These are phyloP conservation scores for Fallopia convolvulus DNA, from an alignment of 148 eudicot species.

Conservation along the genomic window DNA sequence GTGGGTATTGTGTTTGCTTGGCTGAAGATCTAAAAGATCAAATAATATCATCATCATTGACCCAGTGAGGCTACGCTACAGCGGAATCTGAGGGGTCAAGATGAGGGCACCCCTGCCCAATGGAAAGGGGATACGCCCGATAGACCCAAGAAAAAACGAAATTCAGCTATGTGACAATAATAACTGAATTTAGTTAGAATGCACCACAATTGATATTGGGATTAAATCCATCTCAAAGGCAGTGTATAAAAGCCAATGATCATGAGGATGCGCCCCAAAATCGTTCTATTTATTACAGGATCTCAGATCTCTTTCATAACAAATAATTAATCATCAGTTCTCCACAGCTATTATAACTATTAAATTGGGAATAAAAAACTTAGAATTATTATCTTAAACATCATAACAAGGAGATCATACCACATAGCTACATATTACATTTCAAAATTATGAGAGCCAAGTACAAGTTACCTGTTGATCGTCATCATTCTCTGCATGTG, in stretches of 20 bases:
- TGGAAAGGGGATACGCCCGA: too few species aligned
- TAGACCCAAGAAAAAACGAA: too few species aligned
- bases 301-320: not conserved
- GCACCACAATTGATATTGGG: too few species aligned
- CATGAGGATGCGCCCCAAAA: not conserved
- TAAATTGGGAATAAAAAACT: not conserved
- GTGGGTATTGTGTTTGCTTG: not conserved
- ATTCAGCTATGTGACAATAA: too few species aligned
- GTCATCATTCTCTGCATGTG: conserved; percentile 98
- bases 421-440: not conserved
- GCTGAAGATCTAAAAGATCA: not conserved
- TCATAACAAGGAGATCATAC: not conserved
- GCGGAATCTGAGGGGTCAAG: too few species aligned
- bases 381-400: not conserved
- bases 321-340: not conserved
- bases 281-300: not conserved
- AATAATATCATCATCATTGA: not conserved
- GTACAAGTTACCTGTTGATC: conserved; percentile 74
- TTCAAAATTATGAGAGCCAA: not conserved
- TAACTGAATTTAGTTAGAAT: too few species aligned
- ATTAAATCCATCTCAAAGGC: too few species aligned
- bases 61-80: too few species aligned
- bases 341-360: not conserved
- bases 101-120: too few species aligned
- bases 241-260: too few species aligned